Evolutionary conservation across 345 rosid species (phyloP).

Genomic region (Citrus hindsii): DNA sequence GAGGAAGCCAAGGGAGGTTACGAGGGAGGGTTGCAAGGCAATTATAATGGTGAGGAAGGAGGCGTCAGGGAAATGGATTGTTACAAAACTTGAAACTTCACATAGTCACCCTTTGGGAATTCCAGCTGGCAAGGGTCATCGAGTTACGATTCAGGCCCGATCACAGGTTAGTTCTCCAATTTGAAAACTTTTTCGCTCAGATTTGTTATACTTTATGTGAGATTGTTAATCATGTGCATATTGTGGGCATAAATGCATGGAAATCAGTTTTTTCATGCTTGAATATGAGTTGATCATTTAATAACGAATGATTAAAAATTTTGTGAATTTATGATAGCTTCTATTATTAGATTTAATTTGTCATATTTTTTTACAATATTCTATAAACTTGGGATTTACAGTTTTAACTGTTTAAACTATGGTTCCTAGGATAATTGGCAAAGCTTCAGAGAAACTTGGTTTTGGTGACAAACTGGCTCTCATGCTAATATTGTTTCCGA

Average conservation of each 20-base stretch:
- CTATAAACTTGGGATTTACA: neutral
- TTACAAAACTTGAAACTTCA: slow-evolving; percentile 31
- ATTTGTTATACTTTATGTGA: neutral
- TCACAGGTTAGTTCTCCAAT: slow-evolving; percentile 6
- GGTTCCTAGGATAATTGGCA: neutral
- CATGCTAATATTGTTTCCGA: neutral
- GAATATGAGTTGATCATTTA: neutral
- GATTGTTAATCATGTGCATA: neutral
- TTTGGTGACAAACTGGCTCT: neutral
- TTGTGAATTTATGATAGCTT: neutral
- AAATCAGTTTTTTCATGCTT: no score
- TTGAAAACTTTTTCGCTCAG: neutral
- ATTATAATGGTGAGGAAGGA: slow-evolving; percentile 39
- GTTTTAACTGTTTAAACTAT: neutral
- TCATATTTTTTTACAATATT: neutral
- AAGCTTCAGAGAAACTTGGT: neutral
- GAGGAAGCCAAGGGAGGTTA: slow-evolving; percentile 42
- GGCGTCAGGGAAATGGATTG: slow-evolving; percentile 39
- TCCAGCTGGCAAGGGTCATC: neutral
- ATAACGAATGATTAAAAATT: neutral
- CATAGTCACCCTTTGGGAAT: slow-evolving; percentile 28
- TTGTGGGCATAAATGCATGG: neutral
- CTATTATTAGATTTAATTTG: neutral
- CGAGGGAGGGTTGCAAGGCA: slow-evolving; percentile 43
- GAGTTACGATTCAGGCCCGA: slow-evolving; percentile 1